phyloP scores from a whole-genome alignment of 1,284 basidiomycete species.

The Tilletia setariae region DNA sequence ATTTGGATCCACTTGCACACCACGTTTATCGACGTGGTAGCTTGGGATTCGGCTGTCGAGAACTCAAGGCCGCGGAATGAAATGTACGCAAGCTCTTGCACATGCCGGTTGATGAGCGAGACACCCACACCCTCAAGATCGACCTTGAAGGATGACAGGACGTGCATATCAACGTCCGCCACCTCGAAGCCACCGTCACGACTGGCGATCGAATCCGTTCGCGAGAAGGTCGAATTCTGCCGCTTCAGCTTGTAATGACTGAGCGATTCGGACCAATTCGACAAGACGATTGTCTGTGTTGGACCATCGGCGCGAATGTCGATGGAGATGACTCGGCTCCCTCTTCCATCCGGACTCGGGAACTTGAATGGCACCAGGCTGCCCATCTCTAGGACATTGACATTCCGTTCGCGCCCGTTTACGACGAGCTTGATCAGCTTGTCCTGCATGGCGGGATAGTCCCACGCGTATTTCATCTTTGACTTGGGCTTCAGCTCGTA shows the following conservation, averaged over 20 bases:
- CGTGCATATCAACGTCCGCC: conserved; percentile 68
- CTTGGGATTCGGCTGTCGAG: conserved; percentile 77
- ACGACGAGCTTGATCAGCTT: conserved; percentile 72
- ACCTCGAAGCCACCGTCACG: conserved; percentile 70
- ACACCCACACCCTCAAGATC: conserved; percentile 88
- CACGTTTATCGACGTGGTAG: conserved; percentile 76
- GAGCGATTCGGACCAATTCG: conserved; percentile 77
- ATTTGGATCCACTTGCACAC: conserved; percentile 89
- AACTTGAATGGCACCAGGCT: conserved; percentile 87
- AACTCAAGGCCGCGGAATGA: conserved; percentile 77
- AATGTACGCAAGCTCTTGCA: conserved; percentile 86
- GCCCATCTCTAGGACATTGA: conserved; percentile 97
- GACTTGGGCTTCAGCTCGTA: conserved; percentile 65
- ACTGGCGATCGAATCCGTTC: conserved; percentile 70
- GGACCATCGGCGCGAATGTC: conserved; percentile 89
- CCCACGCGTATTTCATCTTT: conserved; percentile 81
- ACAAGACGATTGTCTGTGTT: conserved; percentile 81
- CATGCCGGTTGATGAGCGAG: conserved; percentile 81
- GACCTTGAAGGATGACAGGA: conserved; percentile 69
- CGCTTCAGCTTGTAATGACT: conserved; percentile 84
- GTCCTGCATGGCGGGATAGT: conserved; percentile 77
- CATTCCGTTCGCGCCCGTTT: conserved; percentile 67
- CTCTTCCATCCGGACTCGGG: conserved; percentile 49
- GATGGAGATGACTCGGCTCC: conserved; percentile 69
- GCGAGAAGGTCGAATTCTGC: conserved; percentile 61